Evolutionary conservation across 805 yeast genomes (phyloP).

Genomic region (Candida ipomoeae): DNA sequence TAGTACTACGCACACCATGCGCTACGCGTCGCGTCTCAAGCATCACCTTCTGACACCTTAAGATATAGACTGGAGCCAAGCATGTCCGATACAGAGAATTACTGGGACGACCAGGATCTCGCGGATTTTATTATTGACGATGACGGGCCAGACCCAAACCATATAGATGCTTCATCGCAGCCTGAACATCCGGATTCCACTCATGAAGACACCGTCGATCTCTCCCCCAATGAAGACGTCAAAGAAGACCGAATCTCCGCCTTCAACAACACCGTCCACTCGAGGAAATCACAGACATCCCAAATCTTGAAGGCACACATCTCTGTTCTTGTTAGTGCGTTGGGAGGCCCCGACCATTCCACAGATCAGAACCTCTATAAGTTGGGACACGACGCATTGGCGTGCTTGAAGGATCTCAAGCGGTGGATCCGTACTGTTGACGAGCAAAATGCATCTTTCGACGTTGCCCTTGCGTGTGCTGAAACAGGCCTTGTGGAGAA

Average conservation of each 20-base stretch:
- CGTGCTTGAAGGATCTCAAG: conserved; percentile 82
- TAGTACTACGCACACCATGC: background rate
- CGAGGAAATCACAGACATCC: conserved; percentile 34
- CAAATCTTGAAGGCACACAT: conserved; percentile 64
- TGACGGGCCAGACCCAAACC: conserved; percentile 3
- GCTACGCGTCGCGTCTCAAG: conserved; percentile 7
- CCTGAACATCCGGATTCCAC: background rate
- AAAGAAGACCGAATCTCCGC: conserved; percentile 8
- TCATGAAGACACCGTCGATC: conserved; percentile 4
- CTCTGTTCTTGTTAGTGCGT: conserved; percentile 75
- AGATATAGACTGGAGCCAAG: background rate
- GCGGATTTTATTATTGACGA: conserved; percentile 36
- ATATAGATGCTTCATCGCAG: background rate
- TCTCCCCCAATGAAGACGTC: conserved; percentile 15
- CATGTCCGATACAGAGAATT: conserved; percentile 2
- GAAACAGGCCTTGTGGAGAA: conserved; percentile 68
- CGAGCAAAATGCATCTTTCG: conserved; percentile 62
- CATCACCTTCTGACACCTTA: background rate
- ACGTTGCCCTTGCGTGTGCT: conserved; percentile 84
- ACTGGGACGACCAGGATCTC: conserved; percentile 25
- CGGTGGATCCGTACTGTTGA: conserved; percentile 86
- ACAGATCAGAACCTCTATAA: conserved; percentile 57
- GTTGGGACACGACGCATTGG: conserved; percentile 83
- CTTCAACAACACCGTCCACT: conserved; percentile 24
- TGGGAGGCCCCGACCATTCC: conserved; percentile 83